A percentile compares a stretch with the other conserved stretches of the same genome.
Conservation (phyloP, 805 yeast species). For the Yarrowia deformans region DNA sequence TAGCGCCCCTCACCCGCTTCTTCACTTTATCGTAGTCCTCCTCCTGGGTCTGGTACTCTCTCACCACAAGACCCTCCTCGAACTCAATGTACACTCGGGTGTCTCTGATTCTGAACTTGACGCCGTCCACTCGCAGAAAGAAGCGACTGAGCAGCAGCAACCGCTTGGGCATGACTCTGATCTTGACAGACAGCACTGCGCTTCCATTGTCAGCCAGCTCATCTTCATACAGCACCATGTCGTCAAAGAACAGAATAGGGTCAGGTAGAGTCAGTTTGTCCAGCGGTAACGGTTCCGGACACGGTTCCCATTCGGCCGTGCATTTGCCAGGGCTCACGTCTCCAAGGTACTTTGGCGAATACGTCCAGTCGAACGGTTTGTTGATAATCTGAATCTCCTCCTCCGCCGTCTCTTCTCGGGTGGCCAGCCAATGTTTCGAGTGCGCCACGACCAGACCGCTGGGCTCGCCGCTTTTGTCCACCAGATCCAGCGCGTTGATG, state of each 20-base stretch:
- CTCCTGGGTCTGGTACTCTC: slow-evolving; percentile 81
- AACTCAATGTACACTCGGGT: slow-evolving; percentile 85
- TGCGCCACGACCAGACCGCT: slow-evolving; percentile 72
- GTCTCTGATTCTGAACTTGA: slow-evolving; percentile 81
- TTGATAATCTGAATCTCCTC: slow-evolving; percentile 65
- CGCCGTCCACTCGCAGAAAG: slow-evolving; percentile 89
- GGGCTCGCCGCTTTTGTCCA: slow-evolving; percentile 60
- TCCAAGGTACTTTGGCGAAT: slow-evolving; percentile 81
- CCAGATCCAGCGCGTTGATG: slow-evolving; percentile 72
- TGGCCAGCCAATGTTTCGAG: slow-evolving; percentile 78
- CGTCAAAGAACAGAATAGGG: slow-evolving; percentile 89
- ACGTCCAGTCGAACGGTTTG: slow-evolving; percentile 97
- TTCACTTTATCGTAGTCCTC: slow-evolving; percentile 57
- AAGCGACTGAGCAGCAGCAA: slow-evolving; percentile 76
- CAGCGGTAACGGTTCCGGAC: slow-evolving; percentile 64
- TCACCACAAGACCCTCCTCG: slow-evolving; percentile 63
- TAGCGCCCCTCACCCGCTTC: slow-evolving; percentile 55
- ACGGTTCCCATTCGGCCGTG: slow-evolving; percentile 47
- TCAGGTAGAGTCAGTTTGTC: slow-evolving; percentile 74
- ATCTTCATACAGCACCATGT: slow-evolving; percentile 87
- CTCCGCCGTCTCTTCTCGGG: slow-evolving; percentile 48
- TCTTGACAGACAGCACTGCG: slow-evolving; percentile 74
- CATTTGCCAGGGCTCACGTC: slow-evolving; percentile 44
- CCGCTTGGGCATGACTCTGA: slow-evolving; percentile 88
- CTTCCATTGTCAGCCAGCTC: slow-evolving; percentile 97